Base-by-base conservation (phyloP, 116 monocot species). In the Dioscorea cayenensis region DNA sequence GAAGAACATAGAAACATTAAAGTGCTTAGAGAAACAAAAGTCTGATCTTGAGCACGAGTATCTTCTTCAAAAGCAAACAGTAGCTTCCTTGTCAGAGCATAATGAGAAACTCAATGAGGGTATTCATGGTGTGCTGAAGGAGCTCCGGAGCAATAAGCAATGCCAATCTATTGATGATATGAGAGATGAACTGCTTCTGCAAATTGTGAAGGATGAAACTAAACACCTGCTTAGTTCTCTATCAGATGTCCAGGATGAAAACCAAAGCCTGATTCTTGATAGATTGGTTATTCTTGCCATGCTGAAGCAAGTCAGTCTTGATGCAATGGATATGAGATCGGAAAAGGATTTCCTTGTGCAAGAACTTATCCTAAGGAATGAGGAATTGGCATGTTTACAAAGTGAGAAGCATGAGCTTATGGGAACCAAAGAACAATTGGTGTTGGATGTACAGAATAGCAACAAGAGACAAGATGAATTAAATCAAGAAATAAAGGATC, bases 81-180 rank as follows among this genome's bases (percentile, higher is more conserved):
- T 81, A 27, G 59, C 25, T 36, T 62, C 23, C 7, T 49, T 88
- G 36, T 72, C 58, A 55, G 72, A 76, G 49, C 80, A 85, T 38
- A 73, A 78, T 78, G 77, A 82, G 67, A 86, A 78, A 70, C 72
- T 92, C 63, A 74, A 69, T 19, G 78, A 77, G 35, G 75, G 80
- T 68, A 75, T 92, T 67, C 37, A 66, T 60, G 66, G 52, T 17
- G 66, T 89, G 20, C 68, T 78, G 60, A 66, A 68, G 14, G 29
- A 67, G 20, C 77, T 85, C 38, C 51, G 70, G 29, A 78, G 79
- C 36, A 66, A 77, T 22, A 70, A 77, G 23, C 29, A 73, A 22
- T n/a, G 36, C 27, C 55, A 50, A 29, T 51, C 69, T 67, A 11
- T 14, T 4, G 75, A 84, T 64, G 58, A 27, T 50, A 55, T 49